Conservation (phyloP, 352 stramenopile genomes). For the Phytophthora brassicae region DNA sequence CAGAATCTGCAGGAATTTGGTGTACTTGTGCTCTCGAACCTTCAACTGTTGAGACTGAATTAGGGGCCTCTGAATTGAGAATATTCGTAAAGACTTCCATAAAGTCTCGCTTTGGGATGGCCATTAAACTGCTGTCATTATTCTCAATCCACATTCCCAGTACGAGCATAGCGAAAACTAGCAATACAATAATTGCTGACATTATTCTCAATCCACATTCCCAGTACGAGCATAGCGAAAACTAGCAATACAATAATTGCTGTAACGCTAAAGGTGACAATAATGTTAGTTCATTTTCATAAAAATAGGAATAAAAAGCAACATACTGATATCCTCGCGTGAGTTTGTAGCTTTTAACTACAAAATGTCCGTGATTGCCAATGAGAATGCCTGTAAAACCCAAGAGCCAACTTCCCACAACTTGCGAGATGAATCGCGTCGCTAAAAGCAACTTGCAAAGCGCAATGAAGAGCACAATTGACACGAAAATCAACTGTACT, state of each 20-base stretch:
- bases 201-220: conserved; percentile 78
- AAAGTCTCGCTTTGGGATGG: conserved; percentile 64
- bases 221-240: conserved; percentile 52
- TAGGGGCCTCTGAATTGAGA: conserved; percentile 42
- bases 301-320: neutral
- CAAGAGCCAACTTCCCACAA: conserved; percentile 63
- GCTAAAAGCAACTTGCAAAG: conserved; percentile 56
- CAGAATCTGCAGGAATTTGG: conserved; percentile 7
- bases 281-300: conserved; percentile 1
- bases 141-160: conserved; percentile 73
- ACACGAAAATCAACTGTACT: conserved; percentile 30
- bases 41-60: neutral
- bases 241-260: conserved; percentile 52
- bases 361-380: conserved; percentile 57
- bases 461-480: conserved; percentile 18
- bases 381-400: conserved; percentile 55
- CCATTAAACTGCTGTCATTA: conserved; percentile 68
- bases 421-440: conserved; percentile 55
- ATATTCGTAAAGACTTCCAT: conserved; percentile 68
- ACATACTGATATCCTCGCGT: conserved; percentile 48
- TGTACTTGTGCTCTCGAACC: conserved; percentile 11
- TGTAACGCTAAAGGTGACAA: too few relatives aligned
- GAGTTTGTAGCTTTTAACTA: conserved; percentile 51
- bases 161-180: conserved; percentile 56
- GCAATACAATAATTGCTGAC: conserved; percentile 45